phyloP scores from a whole-genome alignment of 176 grass and related monocot species.

The Triticum dicoccoides region DNA sequence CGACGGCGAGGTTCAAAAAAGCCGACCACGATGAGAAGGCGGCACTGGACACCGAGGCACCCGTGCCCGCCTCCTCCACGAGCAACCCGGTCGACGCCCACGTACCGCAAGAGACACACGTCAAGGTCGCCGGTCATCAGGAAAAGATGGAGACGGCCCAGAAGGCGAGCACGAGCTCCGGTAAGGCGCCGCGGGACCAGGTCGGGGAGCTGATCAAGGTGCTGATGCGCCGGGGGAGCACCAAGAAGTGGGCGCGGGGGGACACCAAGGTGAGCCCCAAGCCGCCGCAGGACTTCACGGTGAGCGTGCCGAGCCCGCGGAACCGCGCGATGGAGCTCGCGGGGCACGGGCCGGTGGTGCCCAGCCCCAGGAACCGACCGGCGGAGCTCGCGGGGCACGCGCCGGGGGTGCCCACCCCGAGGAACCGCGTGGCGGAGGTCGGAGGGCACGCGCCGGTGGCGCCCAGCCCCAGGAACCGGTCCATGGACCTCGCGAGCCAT shows the following conservation, averaged over 20 bases:
- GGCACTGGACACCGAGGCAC: not conserved
- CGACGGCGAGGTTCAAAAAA: conserved; percentile 27
- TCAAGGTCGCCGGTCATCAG: not conserved
- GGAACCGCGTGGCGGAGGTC: not conserved
- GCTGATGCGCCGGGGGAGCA: conserved; percentile 39
- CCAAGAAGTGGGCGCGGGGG: conserved; percentile 25
- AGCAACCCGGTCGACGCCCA: not conserved
- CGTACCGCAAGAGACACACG: not conserved
- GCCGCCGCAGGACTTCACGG: conserved; percentile 11
- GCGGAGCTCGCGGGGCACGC: conserved; percentile 3
- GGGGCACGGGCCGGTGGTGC: not conserved
- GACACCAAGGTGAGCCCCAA: conserved; percentile 27
- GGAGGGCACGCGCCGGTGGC: not conserved
- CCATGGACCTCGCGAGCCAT: conserved; percentile 12
- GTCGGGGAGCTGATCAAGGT: conserved; percentile 29
- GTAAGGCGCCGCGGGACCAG: conserved; percentile 14
- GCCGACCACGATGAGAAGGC: not conserved
- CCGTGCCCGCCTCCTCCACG: not conserved
- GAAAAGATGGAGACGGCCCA: not conserved
- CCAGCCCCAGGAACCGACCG: conserved; percentile 18
- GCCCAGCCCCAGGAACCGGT: conserved; percentile 12
- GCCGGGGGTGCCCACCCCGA: conserved; percentile 2
- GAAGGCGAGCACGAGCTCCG: not conserved
- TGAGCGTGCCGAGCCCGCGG: conserved; percentile 16
- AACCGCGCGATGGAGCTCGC: conserved; percentile 32